Evolutionary conservation across 371 early-diverging fungal species (phyloP), one percentile per base, ranked within the genome.

Genomic region (Actinomucor elegans): DNA sequence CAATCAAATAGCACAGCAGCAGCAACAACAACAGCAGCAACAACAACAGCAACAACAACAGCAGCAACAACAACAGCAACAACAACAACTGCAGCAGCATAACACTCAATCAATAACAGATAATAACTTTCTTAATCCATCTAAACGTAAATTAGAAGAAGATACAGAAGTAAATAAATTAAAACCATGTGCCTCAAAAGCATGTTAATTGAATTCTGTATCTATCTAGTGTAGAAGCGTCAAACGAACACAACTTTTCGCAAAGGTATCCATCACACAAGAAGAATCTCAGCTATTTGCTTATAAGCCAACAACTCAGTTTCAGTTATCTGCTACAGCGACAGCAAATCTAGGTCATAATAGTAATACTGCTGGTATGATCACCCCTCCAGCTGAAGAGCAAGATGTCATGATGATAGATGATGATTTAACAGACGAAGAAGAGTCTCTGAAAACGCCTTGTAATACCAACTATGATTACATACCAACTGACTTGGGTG

Each of bases 371-470:
- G 15, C 10, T 26, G 34, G 34, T 27, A 24, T 24, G 32, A 34
- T 23, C 1, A 34, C 40, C 20, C 32, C 40, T 9, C 32, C 33
- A 3, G 21, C 33, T 32, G 28, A 29, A 36, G 21, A 45, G n/a
- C 45, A 45, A 20, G 40, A 47, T 38, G 28, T 45, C 5, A 28
- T 31, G 9, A 47, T 55, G 37, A 45, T 45, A 41, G 55, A 55
- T 3, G 47, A 55, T 9, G 55, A 55, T 10, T 48, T 32, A 4
- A 55, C 55, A 9, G 55, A 55, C 34, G 55, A 55, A 33, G 55
- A 55, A 33, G 55, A 55, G 26, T 27, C 47, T 31, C 26, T 47
- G 20, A 38, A 37, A 9, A 55, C 55, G n/a, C 55, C 55, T 17
- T 24, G 26, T 2, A 29, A 33, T 8, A 48, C 33, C 21, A 34